Conservation (phyloP, 148 eudicot genomes). For the Tetragonia tetragonoides region DNA sequence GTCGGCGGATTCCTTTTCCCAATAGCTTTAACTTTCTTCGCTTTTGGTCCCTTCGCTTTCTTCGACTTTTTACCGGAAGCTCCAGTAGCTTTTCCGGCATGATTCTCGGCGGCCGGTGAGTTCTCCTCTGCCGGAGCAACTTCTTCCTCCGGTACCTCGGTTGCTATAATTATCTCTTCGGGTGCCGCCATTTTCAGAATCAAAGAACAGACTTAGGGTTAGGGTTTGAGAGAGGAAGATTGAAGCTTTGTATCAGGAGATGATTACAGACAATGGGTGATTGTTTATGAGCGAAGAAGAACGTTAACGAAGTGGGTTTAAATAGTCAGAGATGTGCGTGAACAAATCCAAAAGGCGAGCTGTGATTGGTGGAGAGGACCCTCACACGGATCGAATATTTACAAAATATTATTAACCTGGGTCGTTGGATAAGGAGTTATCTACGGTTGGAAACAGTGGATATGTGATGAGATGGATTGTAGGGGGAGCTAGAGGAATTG, state of each 20-base stretch:
- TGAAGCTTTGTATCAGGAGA: neutral
- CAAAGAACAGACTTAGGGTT: constrained; percentile 16
- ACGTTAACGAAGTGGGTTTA: constrained; percentile 30
- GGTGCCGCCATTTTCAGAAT: constrained; percentile 42
- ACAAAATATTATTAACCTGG: constrained; percentile 4
- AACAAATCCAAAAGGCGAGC: constrained; percentile 18
- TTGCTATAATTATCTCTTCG: constrained; percentile 40
- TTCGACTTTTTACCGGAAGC: constrained; percentile 13
- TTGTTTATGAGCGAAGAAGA: constrained; percentile 18
- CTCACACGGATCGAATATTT: constrained; percentile 32
- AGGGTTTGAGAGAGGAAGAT: neutral
- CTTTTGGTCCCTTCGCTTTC: constrained; percentile 34
- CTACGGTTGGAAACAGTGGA: constrained; percentile 38
- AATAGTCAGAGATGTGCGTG: constrained; percentile 41
- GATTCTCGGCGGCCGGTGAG: constrained; percentile 26
- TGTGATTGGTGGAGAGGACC: constrained; percentile 35
- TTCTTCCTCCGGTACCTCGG: constrained; percentile 26
- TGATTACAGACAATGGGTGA: neutral
- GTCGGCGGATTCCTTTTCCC: constrained; percentile 32
- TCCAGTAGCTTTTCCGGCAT: constrained; percentile 14
- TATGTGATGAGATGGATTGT: neutral
- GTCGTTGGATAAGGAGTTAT: constrained; percentile 43
- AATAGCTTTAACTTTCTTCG: constrained; percentile 30
- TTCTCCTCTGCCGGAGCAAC: constrained; percentile 27
- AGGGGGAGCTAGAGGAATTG: neutral